These are phyloP conservation scores for Turritis glabra DNA, from an alignment of 345 rosid genomes.

Conservation along the genomic window DNA sequence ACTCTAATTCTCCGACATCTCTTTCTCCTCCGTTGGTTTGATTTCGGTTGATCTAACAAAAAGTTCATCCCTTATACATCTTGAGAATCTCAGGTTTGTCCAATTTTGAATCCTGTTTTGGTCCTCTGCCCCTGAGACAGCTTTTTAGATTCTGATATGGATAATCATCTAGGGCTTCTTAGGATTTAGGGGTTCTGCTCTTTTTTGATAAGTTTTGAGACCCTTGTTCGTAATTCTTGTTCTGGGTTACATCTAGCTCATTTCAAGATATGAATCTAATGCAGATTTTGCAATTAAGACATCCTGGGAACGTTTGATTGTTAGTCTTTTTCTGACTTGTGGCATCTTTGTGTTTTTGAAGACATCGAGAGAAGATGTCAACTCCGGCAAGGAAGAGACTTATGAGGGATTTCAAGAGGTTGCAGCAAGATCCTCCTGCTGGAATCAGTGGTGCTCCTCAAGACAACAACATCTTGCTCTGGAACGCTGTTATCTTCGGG, in stretches of 20 bases:
- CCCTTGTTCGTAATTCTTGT: not conserved
- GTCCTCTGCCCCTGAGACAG: not conserved
- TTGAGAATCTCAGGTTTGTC: not conserved
- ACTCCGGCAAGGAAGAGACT: conserved; percentile 63
- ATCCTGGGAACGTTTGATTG: not conserved
- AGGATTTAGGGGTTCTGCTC: not conserved
- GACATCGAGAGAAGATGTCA: conserved; percentile 43
- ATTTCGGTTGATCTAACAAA: not conserved
- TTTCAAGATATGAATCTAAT: not conserved
- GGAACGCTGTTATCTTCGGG: conserved; percentile 72
- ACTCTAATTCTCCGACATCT: not conserved
- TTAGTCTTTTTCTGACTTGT: not conserved
- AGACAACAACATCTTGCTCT: conserved; percentile 56
- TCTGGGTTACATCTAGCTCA: not conserved
- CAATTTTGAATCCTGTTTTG: not conserved
- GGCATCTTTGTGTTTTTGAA: not conserved
- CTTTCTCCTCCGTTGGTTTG: not conserved
- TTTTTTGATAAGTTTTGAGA: not conserved
- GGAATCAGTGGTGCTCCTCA: conserved; percentile 67
- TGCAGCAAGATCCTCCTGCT: conserved; percentile 64
- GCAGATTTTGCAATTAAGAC: not conserved
- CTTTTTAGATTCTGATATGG: not conserved
- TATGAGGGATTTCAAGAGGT: conserved; percentile 65
- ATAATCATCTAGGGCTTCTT: not conserved
- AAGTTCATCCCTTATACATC: not conserved